These are phyloP conservation scores for Protostelium mycophagum DNA, from an alignment of 78 protist species.

Conservation along the genomic window DNA sequence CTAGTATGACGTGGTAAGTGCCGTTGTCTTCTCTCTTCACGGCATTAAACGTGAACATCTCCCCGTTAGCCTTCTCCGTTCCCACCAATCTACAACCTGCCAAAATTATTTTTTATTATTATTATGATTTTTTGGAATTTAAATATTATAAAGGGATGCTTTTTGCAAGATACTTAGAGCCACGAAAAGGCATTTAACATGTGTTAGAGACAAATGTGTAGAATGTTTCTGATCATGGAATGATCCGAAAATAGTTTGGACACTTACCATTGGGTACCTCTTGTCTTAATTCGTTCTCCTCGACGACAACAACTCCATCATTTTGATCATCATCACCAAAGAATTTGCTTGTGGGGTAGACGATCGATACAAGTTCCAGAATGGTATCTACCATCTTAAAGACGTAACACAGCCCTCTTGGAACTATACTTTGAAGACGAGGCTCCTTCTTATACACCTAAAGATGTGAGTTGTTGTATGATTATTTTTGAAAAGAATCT, in stretches of 20 bases:
- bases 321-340: neutral
- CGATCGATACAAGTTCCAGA: neutral
- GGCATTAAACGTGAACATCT: neutral
- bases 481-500: neutral
- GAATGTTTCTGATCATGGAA: too few species aligned
- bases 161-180: too few species aligned
- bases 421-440: neutral
- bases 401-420: neutral
- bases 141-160: too few species aligned
- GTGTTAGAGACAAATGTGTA: too few species aligned
- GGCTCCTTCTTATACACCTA: neutral
- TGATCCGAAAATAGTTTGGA: neutral
- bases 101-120: too few species aligned
- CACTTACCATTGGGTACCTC: neutral
- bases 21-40: neutral
- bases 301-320: neutral
- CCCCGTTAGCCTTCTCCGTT: neutral
- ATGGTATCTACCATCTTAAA: neutral
- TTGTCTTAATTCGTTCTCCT: neutral
- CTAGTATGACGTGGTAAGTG: neutral
- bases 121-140: too few species aligned
- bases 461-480: neutral
- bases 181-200: too few species aligned
- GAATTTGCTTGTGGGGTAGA: neutral
- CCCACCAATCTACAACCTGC: neutral